Percentiles rank a stretch among this genome's conserved stretches.
These are phyloP conservation scores for Thozetella sp. DNA, from an alignment of 495 filamentous ascomycete species.

Conservation along the genomic window DNA sequence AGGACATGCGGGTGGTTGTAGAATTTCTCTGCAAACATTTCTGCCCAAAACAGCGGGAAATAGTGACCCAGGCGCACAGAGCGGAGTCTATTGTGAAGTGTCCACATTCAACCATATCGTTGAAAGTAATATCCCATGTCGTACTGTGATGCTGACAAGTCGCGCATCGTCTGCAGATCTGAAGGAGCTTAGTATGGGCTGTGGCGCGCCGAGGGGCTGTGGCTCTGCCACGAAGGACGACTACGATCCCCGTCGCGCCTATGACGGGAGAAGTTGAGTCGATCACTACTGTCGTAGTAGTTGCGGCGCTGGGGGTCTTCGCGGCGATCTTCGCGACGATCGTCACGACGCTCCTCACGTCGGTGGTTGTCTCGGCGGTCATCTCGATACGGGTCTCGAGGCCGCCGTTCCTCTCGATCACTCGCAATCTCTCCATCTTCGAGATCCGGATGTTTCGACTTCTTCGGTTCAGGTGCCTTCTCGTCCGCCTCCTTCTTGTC, in stretches of 20 bases:
- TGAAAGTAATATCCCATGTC: background rate
- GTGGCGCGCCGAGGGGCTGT: constrained; percentile 27
- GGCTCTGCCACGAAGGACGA: constrained; percentile 29
- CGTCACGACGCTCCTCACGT: constrained; percentile 16
- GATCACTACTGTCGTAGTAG: constrained; percentile 32
- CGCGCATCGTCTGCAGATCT: background rate
- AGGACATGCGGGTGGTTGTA: background rate
- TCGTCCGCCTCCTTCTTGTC: constrained; percentile 26
- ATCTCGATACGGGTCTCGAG: constrained; percentile 35
- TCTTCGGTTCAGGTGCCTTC: constrained; percentile 10
- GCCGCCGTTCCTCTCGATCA: constrained; percentile 32
- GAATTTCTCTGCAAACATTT: background rate
- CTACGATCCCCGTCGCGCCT: constrained; percentile 24
- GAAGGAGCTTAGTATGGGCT: constrained; percentile 21
- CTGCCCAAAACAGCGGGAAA: no score
- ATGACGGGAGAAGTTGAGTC: constrained; percentile 32
- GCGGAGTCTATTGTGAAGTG: no score
- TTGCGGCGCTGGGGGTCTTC: constrained; percentile 28
- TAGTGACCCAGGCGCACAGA: no score
- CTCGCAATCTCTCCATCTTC: constrained; percentile 35
- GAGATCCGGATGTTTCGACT: constrained; percentile 21
- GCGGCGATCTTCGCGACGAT: constrained; percentile 32
- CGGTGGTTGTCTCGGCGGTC: constrained; percentile 27
- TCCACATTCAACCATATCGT: no score
- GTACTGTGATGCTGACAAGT: background rate